phyloP scores from a whole-genome alignment of 257 asterid genomes.

The Nicotiana tabacum region DNA sequence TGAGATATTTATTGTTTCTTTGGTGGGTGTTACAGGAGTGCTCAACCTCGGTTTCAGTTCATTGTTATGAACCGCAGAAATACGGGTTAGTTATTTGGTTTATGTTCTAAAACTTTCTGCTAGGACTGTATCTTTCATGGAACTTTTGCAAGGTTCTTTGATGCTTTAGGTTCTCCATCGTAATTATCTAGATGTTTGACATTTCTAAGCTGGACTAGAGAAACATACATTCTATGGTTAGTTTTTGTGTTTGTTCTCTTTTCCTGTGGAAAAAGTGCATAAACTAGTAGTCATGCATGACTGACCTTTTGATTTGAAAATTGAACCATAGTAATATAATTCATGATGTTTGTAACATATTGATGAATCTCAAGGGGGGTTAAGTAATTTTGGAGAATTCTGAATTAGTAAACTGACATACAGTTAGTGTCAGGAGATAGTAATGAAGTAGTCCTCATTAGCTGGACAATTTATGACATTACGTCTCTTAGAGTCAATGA shows the following conservation, averaged over 20 bases:
- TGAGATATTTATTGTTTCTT: background rate
- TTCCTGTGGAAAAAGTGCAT: background rate
- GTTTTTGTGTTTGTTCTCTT: background rate
- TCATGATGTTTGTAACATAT: background rate
- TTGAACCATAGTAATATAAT: background rate
- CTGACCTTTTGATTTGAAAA: background rate
- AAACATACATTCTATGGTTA: background rate
- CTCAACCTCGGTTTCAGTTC: slow-evolving; percentile 62
- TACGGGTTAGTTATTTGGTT: slow-evolving; percentile 36
- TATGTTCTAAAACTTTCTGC: background rate
- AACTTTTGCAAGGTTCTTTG: background rate
- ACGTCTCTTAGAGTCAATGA: background rate
- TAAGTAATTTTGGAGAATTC: background rate
- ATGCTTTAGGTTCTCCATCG: background rate
- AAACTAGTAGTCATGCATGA: background rate
- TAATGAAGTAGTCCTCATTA: background rate
- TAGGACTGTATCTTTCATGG: background rate
- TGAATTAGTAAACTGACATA: background rate
- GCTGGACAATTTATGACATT: background rate
- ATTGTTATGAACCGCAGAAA: slow-evolving; percentile 61
- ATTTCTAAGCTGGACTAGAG: background rate
- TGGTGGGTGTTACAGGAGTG: slow-evolving; percentile 42
- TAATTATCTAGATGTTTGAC: background rate
- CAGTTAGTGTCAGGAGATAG: background rate
- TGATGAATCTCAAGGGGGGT: background rate